Conservation (phyloP, 108 stramenopile species). For the Aurantiochytrium sp. region DNA sequence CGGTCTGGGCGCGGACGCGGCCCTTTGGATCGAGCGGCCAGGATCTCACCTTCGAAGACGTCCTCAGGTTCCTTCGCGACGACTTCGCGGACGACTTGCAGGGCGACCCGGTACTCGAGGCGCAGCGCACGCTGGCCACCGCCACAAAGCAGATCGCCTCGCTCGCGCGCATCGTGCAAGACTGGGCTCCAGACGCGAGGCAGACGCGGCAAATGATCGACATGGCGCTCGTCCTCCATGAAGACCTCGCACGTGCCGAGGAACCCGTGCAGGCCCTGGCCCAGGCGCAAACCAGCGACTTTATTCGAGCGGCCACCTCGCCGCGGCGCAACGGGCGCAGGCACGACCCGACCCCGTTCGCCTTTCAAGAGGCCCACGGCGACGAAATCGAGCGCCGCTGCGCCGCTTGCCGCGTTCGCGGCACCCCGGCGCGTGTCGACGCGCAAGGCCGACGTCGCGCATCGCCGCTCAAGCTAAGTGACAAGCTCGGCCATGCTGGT, state of each 20-base stretch:
- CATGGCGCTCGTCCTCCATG: not conserved
- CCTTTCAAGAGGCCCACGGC: not conserved
- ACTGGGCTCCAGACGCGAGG: not conserved
- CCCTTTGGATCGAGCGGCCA: not conserved
- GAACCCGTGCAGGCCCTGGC: not conserved
- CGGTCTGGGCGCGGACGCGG: not conserved
- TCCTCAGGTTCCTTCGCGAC: not conserved
- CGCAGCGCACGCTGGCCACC: not conserved
- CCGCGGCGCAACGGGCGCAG: not conserved
- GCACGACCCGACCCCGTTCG: not conserved
- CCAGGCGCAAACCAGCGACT: not conserved
- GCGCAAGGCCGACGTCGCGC: not conserved
- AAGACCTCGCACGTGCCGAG: not conserved
- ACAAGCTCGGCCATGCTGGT: not conserved
- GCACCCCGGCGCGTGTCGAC: not conserved
- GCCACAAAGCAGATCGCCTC: not conserved
- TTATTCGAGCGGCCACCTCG: not conserved
- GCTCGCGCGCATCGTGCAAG: not conserved
- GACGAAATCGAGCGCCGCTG: not conserved
- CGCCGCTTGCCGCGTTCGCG: not conserved
- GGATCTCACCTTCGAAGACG: not conserved
- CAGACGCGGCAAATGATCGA: not conserved
- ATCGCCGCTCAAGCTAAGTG: not conserved
- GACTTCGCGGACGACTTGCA: not conserved
- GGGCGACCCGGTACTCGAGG: not conserved